Evolutionary conservation across 2,329 filamentous ascomycete species (phyloP).

Genomic region (Talaromyces sp.): DNA sequence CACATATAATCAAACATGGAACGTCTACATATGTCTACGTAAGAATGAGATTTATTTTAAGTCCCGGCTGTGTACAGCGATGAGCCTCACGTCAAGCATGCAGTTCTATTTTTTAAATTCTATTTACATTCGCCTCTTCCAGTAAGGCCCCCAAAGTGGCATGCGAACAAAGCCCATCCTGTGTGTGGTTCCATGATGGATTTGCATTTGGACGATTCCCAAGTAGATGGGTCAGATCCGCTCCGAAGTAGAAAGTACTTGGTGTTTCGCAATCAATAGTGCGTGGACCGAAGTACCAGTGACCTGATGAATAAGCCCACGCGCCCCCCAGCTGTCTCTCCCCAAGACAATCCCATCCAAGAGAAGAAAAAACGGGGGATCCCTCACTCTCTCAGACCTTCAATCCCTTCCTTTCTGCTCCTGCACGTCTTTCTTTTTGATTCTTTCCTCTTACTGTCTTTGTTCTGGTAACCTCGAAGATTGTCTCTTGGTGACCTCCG

Average conservation of each 20-base stretch:
- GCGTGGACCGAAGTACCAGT: neutral
- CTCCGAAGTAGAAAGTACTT: slow-evolving; percentile 2
- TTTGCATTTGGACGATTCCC: neutral
- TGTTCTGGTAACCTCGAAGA: neutral
- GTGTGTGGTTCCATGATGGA: neutral
- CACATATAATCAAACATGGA: neutral
- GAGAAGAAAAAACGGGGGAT: slow-evolving; percentile 17
- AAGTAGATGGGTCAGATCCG: slow-evolving; percentile 6
- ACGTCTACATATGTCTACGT: too few species aligned
- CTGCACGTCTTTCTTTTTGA: neutral
- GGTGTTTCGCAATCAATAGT: neutral
- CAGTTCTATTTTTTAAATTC: too few species aligned
- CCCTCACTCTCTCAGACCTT: slow-evolving; percentile 19
- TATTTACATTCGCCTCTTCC: neutral
- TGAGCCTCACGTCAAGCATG: too few species aligned
- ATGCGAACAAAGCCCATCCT: too few species aligned
- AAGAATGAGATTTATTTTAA: too few species aligned
- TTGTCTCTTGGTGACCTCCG: neutral
- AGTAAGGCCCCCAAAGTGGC: neutral
- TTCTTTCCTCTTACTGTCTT: neutral
- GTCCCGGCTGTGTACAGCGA: too few species aligned
- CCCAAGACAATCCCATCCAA: slow-evolving; percentile 7
- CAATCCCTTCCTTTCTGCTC: slow-evolving; percentile 2
- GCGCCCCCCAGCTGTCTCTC: slow-evolving; percentile 10
- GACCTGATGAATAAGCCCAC: slow-evolving; percentile 6